Percentiles rank a stretch among this genome's conserved stretches.
These are phyloP conservation scores for Sclerotinia nivalis DNA, from an alignment of 2,329 filamentous ascomycete species.

Conservation along the genomic window DNA sequence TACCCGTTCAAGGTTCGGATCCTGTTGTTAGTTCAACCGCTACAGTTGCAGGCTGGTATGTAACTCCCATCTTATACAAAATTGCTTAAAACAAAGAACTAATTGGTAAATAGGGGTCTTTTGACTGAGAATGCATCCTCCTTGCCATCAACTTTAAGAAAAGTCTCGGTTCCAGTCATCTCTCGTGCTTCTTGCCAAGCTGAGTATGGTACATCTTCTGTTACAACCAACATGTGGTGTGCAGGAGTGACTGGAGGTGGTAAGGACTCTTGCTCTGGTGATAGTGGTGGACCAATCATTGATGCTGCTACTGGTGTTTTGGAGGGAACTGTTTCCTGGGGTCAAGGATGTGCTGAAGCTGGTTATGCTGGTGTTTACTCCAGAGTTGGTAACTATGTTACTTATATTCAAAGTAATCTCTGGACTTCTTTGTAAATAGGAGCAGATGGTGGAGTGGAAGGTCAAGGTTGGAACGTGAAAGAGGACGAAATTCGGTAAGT, in stretches of 20 bases:
- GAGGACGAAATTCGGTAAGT: neutral
- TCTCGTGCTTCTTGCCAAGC: slow-evolving; percentile 27
- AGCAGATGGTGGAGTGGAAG: neutral
- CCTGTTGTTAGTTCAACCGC: slow-evolving; percentile 24
- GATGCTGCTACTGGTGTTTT: slow-evolving; percentile 29
- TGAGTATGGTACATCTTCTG: slow-evolving; percentile 26
- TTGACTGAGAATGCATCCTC: slow-evolving; percentile 23
- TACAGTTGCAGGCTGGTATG: slow-evolving; percentile 24
- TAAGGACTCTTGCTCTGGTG: slow-evolving; percentile 32
- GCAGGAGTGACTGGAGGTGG: slow-evolving; percentile 31
- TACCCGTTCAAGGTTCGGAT: slow-evolving; percentile 30
- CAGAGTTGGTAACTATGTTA: slow-evolving; percentile 29
- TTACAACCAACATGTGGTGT: slow-evolving; percentile 32
- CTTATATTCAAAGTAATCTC: slow-evolving; percentile 12
- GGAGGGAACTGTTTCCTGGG: slow-evolving; percentile 31
- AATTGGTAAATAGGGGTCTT: slow-evolving; percentile 6
- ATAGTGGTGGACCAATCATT: slow-evolving; percentile 34
- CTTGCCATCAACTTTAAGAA: slow-evolving; percentile 27
- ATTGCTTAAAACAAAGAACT: neutral
- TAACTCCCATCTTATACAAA: slow-evolving; percentile 23
- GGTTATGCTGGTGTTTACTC: slow-evolving; percentile 31
- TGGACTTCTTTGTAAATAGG: slow-evolving; percentile 4
- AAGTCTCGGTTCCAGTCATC: slow-evolving; percentile 30
- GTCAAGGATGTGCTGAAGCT: slow-evolving; percentile 31
- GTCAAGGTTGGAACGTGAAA: neutral